These are phyloP conservation scores for Colletotrichum brevisporum DNA, from an alignment of 2,329 filamentous ascomycete species.

Conservation along the genomic window DNA sequence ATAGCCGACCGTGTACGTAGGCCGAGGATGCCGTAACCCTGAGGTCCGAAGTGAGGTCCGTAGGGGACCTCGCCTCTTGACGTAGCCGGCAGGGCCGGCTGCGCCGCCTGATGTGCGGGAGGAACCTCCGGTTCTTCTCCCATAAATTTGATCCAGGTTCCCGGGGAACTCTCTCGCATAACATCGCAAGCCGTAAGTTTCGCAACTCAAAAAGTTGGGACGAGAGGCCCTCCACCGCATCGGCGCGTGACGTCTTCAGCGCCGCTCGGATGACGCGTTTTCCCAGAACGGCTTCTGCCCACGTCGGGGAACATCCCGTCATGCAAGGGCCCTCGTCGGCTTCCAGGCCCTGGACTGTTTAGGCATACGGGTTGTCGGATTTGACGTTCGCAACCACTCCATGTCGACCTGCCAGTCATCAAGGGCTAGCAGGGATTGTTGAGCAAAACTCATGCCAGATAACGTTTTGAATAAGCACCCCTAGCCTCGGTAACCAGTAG, in stretches of 20 bases:
- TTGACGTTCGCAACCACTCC: too few relatives aligned
- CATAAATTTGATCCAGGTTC: not conserved
- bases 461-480: too few relatives aligned
- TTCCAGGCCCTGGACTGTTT: not conserved
- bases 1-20: not conserved
- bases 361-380: not conserved
- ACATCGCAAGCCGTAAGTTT: not conserved
- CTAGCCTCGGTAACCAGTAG: too few relatives aligned
- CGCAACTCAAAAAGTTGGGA: not conserved
- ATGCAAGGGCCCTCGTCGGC: not conserved
- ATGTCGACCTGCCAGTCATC: too few relatives aligned
- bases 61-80: not conserved
- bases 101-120: not conserved
- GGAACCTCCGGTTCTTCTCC: not conserved
- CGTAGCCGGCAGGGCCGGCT: not conserved
- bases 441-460: too few relatives aligned
- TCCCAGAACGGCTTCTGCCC: not conserved
- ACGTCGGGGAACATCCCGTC: not conserved
- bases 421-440: too few relatives aligned
- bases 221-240: too few relatives aligned
- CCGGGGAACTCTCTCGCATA: not conserved
- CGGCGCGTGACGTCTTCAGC: not conserved
- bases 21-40: not conserved
- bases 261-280: not conserved
- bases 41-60: not conserved